Conservation (phyloP, 345 rosid species). For the Ricinus communis region DNA sequence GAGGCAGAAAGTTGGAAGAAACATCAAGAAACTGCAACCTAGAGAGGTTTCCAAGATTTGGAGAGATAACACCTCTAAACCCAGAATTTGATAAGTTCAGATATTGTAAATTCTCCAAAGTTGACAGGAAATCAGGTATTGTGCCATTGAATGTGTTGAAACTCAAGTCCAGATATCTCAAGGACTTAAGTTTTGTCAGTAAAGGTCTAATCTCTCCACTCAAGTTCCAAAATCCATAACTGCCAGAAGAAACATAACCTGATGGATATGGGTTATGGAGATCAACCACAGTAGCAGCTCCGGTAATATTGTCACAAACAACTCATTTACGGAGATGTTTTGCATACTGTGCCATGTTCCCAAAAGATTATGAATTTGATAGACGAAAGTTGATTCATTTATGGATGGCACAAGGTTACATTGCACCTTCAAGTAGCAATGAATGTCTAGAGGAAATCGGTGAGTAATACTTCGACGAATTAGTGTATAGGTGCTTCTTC, state of each 20-base stretch:
- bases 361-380: too few relatives aligned
- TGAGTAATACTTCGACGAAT: too few relatives aligned
- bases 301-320: constrained; percentile 23
- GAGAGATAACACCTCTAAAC: constrained; percentile 32
- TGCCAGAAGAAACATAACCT: constrained; percentile 14
- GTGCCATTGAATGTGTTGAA: constrained; percentile 23
- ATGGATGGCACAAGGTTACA: too few relatives aligned
- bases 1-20: constrained; percentile 14
- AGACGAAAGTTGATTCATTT: too few relatives aligned
- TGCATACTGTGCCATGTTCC: too few relatives aligned
- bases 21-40: constrained; percentile 35
- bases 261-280: constrained; percentile 23
- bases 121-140: constrained; percentile 40
- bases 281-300: constrained; percentile 31
- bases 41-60: constrained; percentile 36
- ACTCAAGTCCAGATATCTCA: constrained; percentile 40
- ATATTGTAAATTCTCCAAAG: constrained; percentile 27
- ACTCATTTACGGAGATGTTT: too few relatives aligned
- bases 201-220: constrained; percentile 41
- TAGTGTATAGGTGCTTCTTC: too few relatives aligned
- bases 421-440: too few relatives aligned
- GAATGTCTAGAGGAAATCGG: too few relatives aligned
- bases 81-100: constrained; percentile 37
- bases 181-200: constrained; percentile 26
- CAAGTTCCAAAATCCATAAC: constrained; percentile 14